Evolutionary conservation across 345 rosid genomes (phyloP).

Genomic region (Rhodamnia rubescens): DNA sequence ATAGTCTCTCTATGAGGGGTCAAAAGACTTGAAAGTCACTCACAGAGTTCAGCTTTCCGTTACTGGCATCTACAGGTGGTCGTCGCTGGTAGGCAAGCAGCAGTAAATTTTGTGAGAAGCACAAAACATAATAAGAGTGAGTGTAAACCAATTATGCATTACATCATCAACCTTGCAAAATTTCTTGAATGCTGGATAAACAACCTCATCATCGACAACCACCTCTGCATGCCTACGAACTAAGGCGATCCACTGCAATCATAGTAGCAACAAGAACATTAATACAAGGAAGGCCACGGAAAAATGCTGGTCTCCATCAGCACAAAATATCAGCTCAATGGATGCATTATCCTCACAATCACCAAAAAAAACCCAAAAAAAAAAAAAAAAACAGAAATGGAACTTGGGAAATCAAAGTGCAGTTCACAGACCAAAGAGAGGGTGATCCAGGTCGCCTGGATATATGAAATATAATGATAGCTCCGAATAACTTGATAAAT

Average conservation of each 20-base stretch:
- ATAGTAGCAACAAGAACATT: not conserved
- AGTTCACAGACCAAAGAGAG: not conserved
- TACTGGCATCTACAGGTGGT: constrained; percentile 44
- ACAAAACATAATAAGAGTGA: not conserved
- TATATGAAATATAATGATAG: not conserved
- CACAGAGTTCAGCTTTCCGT: constrained; percentile 57
- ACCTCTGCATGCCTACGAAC: constrained; percentile 69
- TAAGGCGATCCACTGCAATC: constrained; percentile 73
- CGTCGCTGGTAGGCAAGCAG: constrained; percentile 39
- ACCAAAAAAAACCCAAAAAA: fast-evolving
- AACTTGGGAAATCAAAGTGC: not conserved
- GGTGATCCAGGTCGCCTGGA: not conserved
- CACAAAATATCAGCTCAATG: not conserved
- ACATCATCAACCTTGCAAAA: constrained; percentile 56
- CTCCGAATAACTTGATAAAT: not conserved
- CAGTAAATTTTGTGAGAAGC: not conserved
- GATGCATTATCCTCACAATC: not conserved
- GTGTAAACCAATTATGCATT: not conserved
- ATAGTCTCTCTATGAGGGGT: not conserved
- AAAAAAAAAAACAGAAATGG: not conserved
- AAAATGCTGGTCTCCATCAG: not conserved
- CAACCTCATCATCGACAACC: constrained; percentile 54
- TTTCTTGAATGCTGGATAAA: constrained; percentile 57
- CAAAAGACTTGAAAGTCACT: constrained; percentile 10
- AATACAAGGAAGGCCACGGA: not conserved